Percentiles rank a stretch among this genome's conserved stretches.
These are phyloP conservation scores for Nannizziopsis barbatae DNA, from an alignment of 2,329 filamentous ascomycete genomes.

Conservation along the genomic window DNA sequence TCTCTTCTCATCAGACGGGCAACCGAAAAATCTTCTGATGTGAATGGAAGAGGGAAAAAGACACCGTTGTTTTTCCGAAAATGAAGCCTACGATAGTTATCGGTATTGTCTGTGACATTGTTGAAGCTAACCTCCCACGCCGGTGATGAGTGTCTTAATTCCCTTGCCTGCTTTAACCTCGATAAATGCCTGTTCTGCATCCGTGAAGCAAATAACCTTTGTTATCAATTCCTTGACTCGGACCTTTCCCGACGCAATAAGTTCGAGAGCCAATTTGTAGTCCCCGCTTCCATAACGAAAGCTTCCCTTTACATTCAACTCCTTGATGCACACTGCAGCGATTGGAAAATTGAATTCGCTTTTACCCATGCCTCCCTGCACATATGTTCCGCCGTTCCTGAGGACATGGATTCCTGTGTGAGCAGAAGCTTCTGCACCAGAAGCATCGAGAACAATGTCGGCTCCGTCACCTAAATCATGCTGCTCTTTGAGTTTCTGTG, in stretches of 20 bases:
- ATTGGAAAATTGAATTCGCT: slow-evolving; percentile 84
- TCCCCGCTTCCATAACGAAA: slow-evolving; percentile 86
- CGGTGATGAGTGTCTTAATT: slow-evolving; percentile 39
- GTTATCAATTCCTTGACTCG: slow-evolving; percentile 69
- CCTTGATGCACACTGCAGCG: slow-evolving; percentile 78
- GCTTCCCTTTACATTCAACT: slow-evolving; percentile 73
- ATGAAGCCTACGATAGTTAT: neutral
- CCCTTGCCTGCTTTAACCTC: slow-evolving; percentile 72
- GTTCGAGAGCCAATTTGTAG: slow-evolving; percentile 69
- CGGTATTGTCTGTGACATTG: neutral
- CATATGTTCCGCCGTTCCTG: slow-evolving; percentile 60
- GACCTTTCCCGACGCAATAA: slow-evolving; percentile 62
- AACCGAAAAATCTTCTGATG: neutral
- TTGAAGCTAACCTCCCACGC: slow-evolving; percentile 20
- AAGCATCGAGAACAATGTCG: slow-evolving; percentile 70
- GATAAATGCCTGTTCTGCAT: slow-evolving; percentile 77
- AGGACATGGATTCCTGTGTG: slow-evolving; percentile 63
- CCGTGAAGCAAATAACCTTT: slow-evolving; percentile 61
- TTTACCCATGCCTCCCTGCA: slow-evolving; percentile 85
- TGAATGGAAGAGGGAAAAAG: neutral
- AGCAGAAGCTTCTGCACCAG: slow-evolving; percentile 66
- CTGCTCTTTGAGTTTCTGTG: slow-evolving; percentile 52
- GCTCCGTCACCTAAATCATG: slow-evolving; percentile 55
- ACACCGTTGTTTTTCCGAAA: neutral
- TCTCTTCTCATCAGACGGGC: too few species aligned